These are phyloP conservation scores for Schizochytrium sp. DNA, from an alignment of 108 stramenopile species.

Conservation along the genomic window DNA sequence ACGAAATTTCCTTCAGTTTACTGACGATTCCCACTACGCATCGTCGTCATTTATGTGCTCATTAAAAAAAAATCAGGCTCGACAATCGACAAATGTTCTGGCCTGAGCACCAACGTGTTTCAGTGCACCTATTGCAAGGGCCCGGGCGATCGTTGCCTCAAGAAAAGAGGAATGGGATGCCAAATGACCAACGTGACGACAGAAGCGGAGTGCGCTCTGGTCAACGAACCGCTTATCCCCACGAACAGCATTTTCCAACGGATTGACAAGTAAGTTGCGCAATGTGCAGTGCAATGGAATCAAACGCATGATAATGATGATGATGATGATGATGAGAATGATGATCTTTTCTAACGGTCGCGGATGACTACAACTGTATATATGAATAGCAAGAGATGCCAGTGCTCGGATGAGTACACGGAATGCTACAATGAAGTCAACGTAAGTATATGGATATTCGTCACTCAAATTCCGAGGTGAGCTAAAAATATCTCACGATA, in stretches of 20 bases:
- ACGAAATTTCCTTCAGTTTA: neutral
- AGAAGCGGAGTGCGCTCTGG: neutral
- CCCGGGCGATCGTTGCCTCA: neutral
- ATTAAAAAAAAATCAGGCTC: neutral
- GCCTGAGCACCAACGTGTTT: neutral
- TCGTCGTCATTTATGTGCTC: neutral
- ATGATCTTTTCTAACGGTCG: neutral
- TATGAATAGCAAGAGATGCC: neutral
- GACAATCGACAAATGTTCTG: neutral
- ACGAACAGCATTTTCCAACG: neutral
- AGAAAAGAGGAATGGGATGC: neutral
- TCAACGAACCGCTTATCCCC: neutral
- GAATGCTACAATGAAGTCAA: neutral
- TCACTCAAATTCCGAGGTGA: neutral
- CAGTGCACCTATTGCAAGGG: neutral
- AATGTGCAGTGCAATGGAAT: neutral
- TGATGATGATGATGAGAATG: neutral
- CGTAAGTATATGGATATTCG: neutral
- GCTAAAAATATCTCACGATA: neutral
- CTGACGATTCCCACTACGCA: neutral
- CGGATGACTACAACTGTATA: neutral
- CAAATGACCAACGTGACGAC: neutral
- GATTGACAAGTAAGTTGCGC: neutral
- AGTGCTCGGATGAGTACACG: neutral
- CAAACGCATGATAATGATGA: neutral